phyloP scores from a whole-genome alignment of 208 protist genomes.

The Angomonas deanei region DNA sequence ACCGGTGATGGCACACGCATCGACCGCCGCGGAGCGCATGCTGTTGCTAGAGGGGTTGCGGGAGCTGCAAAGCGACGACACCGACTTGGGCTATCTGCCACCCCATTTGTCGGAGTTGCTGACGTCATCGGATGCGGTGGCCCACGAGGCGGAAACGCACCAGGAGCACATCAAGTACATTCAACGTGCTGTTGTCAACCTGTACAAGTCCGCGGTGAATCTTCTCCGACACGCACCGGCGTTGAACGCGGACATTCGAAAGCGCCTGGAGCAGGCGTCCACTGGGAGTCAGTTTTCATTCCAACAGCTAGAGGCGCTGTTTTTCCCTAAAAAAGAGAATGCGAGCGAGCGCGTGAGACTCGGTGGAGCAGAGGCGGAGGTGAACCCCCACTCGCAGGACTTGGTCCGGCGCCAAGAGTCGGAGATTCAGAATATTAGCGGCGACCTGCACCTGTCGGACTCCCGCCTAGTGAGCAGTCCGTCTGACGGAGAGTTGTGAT shows the following conservation, averaged over 20 bases:
- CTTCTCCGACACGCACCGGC: conserved; percentile 39
- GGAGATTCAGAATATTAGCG: neutral
- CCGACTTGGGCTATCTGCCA: conserved; percentile 38
- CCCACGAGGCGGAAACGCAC: conserved; percentile 26
- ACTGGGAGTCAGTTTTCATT: conserved; percentile 17
- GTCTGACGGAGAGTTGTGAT: neutral
- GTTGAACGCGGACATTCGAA: conserved; percentile 23
- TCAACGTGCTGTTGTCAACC: conserved; percentile 29
- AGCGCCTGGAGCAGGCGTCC: conserved; percentile 32
- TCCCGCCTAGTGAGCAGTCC: neutral
- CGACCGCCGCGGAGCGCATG: conserved; percentile 19
- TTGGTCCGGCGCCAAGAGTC: conserved; percentile 8
- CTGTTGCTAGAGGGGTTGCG: conserved; percentile 57
- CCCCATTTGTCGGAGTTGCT: conserved; percentile 37
- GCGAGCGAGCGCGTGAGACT: conserved; percentile 23
- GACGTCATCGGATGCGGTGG: conserved; percentile 31
- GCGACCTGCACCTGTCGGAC: conserved; percentile 8
- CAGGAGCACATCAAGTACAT: conserved; percentile 35
- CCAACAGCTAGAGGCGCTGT: conserved; percentile 22
- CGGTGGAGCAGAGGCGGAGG: neutral
- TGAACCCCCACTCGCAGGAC: conserved; percentile 15
- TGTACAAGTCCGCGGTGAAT: conserved; percentile 51
- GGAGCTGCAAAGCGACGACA: conserved; percentile 52
- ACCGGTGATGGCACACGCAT: conserved; percentile 32
- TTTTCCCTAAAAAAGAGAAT: conserved; percentile 46